These are phyloP conservation scores for Melanomma pulvis-pyrius DNA, from an alignment of 495 filamentous ascomycete genomes.

Conservation along the genomic window DNA sequence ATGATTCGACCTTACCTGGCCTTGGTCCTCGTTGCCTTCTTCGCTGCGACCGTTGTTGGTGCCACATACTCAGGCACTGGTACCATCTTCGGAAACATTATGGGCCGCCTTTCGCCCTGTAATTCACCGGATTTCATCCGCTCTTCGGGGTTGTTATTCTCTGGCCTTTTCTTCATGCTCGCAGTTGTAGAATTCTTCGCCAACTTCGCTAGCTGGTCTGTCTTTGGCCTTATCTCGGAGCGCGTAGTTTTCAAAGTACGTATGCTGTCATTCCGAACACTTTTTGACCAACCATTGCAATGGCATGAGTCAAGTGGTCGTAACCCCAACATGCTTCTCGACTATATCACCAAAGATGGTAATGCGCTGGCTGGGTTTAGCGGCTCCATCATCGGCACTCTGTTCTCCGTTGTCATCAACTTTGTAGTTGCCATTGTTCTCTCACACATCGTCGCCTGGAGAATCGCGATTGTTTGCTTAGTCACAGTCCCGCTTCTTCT, in stretches of 20 bases:
- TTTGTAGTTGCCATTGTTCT: constrained; percentile 69
- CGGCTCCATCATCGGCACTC: constrained; percentile 80
- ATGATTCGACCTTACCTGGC: constrained; percentile 23
- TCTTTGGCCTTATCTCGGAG: constrained; percentile 85
- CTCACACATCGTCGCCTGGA: constrained; percentile 78
- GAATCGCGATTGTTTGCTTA: constrained; percentile 80
- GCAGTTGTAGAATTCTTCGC: constrained; percentile 76
- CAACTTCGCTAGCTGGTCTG: constrained; percentile 67
- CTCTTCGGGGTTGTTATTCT: constrained; percentile 61
- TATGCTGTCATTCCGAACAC: constrained; percentile 75
- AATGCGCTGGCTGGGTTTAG: constrained; percentile 76
- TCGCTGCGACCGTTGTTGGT: constrained; percentile 28
- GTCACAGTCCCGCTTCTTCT: constrained; percentile 77
- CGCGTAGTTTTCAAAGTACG: constrained; percentile 78
- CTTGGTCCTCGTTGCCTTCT: constrained; percentile 20
- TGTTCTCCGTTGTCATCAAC: constrained; percentile 76
- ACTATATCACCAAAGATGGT: constrained; percentile 85
- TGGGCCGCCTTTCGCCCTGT: constrained; percentile 24
- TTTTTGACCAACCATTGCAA: constrained; percentile 85
- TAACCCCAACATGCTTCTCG: constrained; percentile 74
- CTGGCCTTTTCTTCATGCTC: constrained; percentile 88
- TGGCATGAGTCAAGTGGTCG: constrained; percentile 89
- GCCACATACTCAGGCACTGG: constrained; percentile 20
- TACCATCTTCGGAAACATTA: constrained; percentile 31
- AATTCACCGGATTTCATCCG: constrained; percentile 11